phyloP scores from a whole-genome alignment of 495 filamentous ascomycete species.

The Penicillium goetzii region DNA sequence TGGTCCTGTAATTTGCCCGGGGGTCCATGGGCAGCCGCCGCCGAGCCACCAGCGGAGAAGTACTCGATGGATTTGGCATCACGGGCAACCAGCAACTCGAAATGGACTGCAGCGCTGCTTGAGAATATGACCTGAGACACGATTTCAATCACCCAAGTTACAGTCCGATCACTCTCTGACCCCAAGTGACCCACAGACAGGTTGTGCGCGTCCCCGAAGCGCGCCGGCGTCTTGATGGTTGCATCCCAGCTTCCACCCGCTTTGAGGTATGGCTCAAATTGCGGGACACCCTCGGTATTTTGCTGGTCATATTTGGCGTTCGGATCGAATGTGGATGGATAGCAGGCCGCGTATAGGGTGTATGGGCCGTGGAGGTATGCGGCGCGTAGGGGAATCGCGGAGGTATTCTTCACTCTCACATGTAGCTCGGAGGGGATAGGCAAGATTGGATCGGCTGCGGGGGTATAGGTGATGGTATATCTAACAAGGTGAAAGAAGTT shows the following conservation, averaged over 20 bases:
- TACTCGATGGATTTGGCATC: conserved; percentile 80
- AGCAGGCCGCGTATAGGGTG: conserved; percentile 82
- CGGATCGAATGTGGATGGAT: conserved; percentile 77
- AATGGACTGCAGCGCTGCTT: conserved; percentile 81
- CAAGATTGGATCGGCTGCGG: conserved; percentile 82
- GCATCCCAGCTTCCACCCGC: conserved; percentile 85
- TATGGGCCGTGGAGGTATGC: conserved; percentile 97
- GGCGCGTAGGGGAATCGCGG: conserved; percentile 84
- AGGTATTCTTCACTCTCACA: conserved; percentile 90
- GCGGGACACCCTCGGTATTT: conserved; percentile 66
- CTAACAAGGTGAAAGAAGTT: conserved; percentile 32
- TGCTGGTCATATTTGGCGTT: conserved; percentile 69
- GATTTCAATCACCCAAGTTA: conserved; percentile 91
- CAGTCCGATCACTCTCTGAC: conserved; percentile 47
- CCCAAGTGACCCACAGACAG: conserved; percentile 23
- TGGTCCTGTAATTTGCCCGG: conserved; percentile 78
- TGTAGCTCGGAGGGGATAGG: conserved; percentile 78
- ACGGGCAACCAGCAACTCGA: conserved; percentile 81
- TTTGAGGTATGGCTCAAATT: conserved; percentile 96
- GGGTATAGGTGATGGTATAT: conserved; percentile 93
- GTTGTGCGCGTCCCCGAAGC: conserved; percentile 37
- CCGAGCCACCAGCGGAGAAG: conserved; percentile 51
- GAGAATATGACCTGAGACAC: conserved; percentile 92
- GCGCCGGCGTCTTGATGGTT: conserved; percentile 72
- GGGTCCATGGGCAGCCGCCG: conserved; percentile 49